phyloP scores from a whole-genome alignment of 805 yeast genomes.

The Candida khao-thaluensis region DNA sequence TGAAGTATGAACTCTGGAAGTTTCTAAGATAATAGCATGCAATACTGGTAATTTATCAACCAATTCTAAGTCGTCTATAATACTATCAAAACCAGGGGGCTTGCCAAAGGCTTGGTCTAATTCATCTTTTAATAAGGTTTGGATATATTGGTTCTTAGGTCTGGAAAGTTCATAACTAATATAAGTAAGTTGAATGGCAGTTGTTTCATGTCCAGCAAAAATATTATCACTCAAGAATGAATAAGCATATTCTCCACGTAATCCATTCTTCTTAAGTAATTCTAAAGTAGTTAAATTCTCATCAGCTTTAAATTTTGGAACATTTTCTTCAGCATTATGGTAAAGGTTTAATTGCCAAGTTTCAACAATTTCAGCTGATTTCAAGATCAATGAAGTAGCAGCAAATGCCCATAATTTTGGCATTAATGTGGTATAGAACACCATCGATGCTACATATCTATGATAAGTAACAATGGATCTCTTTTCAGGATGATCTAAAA shows the following conservation, averaged over 20 bases:
- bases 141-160: constrained; percentile 46
- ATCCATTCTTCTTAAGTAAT: constrained; percentile 32
- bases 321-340: constrained; percentile 32
- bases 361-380: constrained; percentile 40
- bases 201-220: constrained; percentile 78
- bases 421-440: constrained; percentile 63
- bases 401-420: constrained; percentile 55
- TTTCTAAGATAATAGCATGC: constrained; percentile 62
- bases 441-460: constrained; percentile 53
- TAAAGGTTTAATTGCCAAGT: constrained; percentile 46
- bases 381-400: constrained; percentile 38
- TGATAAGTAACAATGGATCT: constrained; percentile 43
- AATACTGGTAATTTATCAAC: constrained; percentile 58
- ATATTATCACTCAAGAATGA: constrained; percentile 56
- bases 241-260: constrained; percentile 34
- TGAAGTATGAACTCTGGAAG: constrained; percentile 61
- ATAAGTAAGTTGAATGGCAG: constrained; percentile 63
- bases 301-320: constrained; percentile 18
- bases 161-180: constrained; percentile 58
- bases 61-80: constrained; percentile 31
- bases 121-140: constrained; percentile 49
- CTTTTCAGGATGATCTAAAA: constrained; percentile 39
- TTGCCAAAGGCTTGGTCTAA: constrained; percentile 34
- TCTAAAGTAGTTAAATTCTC: constrained; percentile 33
- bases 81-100: constrained; percentile 20